Evolutionary conservation across 176 grass and related monocot species (phyloP).

Genomic region (Miscanthus lutarioriparius): DNA sequence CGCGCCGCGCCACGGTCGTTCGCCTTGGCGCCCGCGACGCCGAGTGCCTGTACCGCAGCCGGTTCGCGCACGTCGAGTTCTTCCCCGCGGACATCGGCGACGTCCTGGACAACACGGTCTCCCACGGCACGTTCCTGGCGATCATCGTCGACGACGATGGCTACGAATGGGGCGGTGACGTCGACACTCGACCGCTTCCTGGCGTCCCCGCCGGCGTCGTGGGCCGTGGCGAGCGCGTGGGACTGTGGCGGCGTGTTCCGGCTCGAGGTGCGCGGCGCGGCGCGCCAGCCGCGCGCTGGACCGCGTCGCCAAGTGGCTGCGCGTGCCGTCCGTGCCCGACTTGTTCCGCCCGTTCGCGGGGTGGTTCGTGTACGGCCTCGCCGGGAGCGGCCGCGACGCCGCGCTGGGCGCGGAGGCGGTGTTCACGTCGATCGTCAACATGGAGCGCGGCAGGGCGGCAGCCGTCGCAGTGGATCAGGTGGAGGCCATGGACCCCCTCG

Average conservation of each 20-base stretch:
- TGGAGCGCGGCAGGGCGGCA: slow-evolving; percentile 47
- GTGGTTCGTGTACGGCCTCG: slow-evolving; percentile 85
- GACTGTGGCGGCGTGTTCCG: slow-evolving; percentile 77
- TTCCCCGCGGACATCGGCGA: slow-evolving; percentile 73
- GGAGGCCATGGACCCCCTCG: slow-evolving; percentile 56
- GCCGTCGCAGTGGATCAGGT: slow-evolving; percentile 75
- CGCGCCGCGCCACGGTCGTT: slow-evolving; percentile 37
- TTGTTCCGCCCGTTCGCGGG: slow-evolving; percentile 64
- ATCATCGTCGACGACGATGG: slow-evolving; percentile 1
- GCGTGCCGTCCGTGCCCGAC: slow-evolving; percentile 72
- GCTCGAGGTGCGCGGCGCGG: slow-evolving; percentile 67
- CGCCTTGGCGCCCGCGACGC: slow-evolving; percentile 50
- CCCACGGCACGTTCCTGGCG: slow-evolving; percentile 67
- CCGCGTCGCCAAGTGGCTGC: slow-evolving; percentile 60
- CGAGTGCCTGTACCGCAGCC: slow-evolving; percentile 52
- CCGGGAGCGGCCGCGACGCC: slow-evolving; percentile 49
- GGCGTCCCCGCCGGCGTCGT: slow-evolving; percentile 58
- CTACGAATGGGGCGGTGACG: slow-evolving; percentile 49
- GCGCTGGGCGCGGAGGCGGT: slow-evolving; percentile 39
- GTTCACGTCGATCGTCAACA: slow-evolving; percentile 59
- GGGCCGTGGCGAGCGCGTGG: slow-evolving; percentile 82
- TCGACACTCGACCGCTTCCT: slow-evolving; percentile 59
- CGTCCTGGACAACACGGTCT: slow-evolving; percentile 60
- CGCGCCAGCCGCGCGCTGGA: slow-evolving; percentile 60
- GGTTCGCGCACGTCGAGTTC: slow-evolving; percentile 60